Evolutionary conservation across 2,329 filamentous ascomycete genomes (phyloP), one percentile per base, ranked within the genome.

Genomic region (Microcyclospora pomicola): DNA sequence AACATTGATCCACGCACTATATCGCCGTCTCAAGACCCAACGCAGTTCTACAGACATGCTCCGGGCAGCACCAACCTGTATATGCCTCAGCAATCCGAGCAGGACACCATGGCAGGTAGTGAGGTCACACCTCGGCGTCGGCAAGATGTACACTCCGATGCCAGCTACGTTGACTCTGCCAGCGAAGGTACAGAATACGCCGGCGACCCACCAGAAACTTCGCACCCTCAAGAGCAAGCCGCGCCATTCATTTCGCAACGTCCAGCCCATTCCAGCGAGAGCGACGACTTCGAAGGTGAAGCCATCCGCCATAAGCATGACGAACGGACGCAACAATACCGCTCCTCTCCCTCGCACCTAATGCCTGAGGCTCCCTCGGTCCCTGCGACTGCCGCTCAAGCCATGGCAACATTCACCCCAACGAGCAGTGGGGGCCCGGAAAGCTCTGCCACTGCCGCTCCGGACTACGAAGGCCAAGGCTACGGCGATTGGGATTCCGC

Each of bases 171-270:
- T 15, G 61, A 56, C 40, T 58, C 58, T 40, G 62, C 62, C 42
- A 80, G 73, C 40, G 79, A 82, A 56, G 75, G 71, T 56, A 80
- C 81, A 58, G 80, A 86, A 59, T 86, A 82, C 59, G 69, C 73
- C 43, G 70, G 75, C 48, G 75, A 80, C 53, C 65, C 67, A 27
- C 62, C 72, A 39, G 76, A 75, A 43, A 69, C 73, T 47, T 75
- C 77, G 49, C 65, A 74, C 39, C 69, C 67, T 38, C 78, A 82
- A 58, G 64, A 66, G 27, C 67, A 72, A 38, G 78, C 77, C 38
- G 69, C 71, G 37, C 73, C 69, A 38, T 72, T 82, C 57, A 56
- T 70, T 11, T 69, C 65, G 40, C 61, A 70, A 42, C 68, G 41
- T 15, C 16, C 9, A 13, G 30, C 7, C 15, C 31, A 33, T 15